Evolutionary conservation across 768 basidiomycete genomes (phyloP).

Genomic region (Chalciporus pseudorubinellus): DNA sequence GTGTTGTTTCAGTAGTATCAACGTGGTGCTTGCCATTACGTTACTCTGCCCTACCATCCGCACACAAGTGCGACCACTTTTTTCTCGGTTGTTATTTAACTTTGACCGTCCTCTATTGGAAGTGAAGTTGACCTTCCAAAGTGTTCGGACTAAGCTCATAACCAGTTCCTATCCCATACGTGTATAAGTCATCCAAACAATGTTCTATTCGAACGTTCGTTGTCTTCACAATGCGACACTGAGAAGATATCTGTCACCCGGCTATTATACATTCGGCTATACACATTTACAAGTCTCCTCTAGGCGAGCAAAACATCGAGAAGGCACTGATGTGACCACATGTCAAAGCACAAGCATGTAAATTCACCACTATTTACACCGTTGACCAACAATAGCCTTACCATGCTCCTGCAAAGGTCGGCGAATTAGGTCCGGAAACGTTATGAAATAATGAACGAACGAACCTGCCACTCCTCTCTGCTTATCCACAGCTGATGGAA

Average conservation of each 20-base stretch:
- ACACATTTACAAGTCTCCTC: not conserved
- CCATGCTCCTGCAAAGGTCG: constrained; percentile 64
- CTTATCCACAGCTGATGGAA: constrained; percentile 99
- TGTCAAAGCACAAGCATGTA: not conserved
- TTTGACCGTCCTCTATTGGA: constrained; percentile 6
- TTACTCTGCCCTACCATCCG: constrained; percentile 15
- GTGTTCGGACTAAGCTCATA: constrained; percentile 13
- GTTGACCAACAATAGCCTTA: constrained; percentile 75
- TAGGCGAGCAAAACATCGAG: not conserved
- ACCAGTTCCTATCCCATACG: constrained; percentile 8
- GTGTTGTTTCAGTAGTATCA: constrained; percentile 29
- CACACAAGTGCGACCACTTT: constrained; percentile 15
- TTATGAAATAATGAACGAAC: constrained; percentile 20
- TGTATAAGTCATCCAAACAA: constrained; percentile 14
- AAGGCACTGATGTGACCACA: not conserved
- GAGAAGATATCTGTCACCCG: no score
- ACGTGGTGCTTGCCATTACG: constrained; percentile 28
- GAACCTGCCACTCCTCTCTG: constrained; percentile 87
- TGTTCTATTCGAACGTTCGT: constrained; percentile 1
- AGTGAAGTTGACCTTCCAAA: constrained; percentile 39
- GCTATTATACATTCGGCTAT: not conserved
- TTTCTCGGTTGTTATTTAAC: constrained; percentile 22
- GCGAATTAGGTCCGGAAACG: constrained; percentile 1
- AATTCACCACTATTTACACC: constrained; percentile 62
- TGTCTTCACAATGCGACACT: no score